Base-by-base conservation (phyloP, 805 yeast genomes). In the Nematodospora valgi region DNA sequence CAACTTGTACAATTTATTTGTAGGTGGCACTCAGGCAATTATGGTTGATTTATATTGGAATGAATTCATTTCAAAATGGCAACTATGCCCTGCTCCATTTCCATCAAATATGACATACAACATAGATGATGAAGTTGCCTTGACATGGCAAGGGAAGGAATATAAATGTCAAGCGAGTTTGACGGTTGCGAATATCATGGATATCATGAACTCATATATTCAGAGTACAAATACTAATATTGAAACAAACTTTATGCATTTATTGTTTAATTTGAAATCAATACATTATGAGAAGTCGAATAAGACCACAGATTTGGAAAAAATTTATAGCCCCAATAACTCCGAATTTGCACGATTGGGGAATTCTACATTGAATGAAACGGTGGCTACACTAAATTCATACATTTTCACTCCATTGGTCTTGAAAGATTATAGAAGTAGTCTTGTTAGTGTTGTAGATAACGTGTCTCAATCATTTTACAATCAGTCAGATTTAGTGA, bases 41-140 rank as follows among this genome's bases (percentile, higher is more conserved):
- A 55, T 62, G 35, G 34, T 80, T 4, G 85, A 82, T 47, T 36
- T 80, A 18, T 80, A 78, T 51, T 73, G 76, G 67, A 75, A 74
- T 46, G 74, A 72, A 32, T 46, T 57, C 27, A 56, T 65, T 3
- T 30, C 42, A 8, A 43, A 38, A 28, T 76, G 80, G 81, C 80
- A 74, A 49, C 51, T 76, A 15, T 77, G 82, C 44, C 82, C 82
- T 1, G 66, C 65, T 1, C 64, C 68, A 2, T 55, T 61, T 15
- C 59, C 65, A 5, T 27, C 40, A 2, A 60, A 68, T 37, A 27
- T 39, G 13, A 44, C 54, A n/a, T 17, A 11, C 7, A 39, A 45
- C 30, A 10, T 46, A 5, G 37, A 36, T n/a, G 32, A 37, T 3
- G 26, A 40, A 4, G 40, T 36, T 3, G 19, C 35, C 0, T 34